Base-by-base conservation (phyloP, 164 flowering plant genomes). In the Buxus sempervirens region DNA sequence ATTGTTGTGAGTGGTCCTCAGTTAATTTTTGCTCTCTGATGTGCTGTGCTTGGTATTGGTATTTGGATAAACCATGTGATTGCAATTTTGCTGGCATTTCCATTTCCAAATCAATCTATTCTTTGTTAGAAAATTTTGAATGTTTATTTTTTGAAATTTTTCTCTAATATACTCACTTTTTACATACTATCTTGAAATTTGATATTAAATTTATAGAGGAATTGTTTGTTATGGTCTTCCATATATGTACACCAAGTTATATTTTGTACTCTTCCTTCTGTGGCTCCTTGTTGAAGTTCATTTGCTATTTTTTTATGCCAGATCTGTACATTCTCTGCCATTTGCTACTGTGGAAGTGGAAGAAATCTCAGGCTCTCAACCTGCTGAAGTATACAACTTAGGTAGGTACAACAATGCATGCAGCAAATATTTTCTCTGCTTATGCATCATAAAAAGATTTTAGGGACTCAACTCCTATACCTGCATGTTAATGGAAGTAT, bases 351-450 rank as follows among this genome's bases (percentile, higher is more conserved):
- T 86, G 14, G 86, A 88, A 27, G 93, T 69, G 36, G 97, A 96
- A 54, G 86, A 83, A 26, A 62, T 92, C 79, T 90, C 98, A 19
- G 93, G 90, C 41, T 83, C 95, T 61, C 81, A 82, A 59, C 97
- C 98, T 28, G 97, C 91, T 74, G 85, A 90, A 85, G 98, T 96
- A 25, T 81, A 76, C 21, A 96, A 88, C 74, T 83, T 96, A 70
- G 98, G 99, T 96, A 80, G 38, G 86, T 78, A 55, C 19, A 38
- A 20, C 58, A 63, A 64, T n/a, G 57, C 28, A 56, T 25, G 42
- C 42, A 38, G 60, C 20, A 19, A 64, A n/a, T 36, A 22, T 14
- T 7, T n/a, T 55, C 26, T 9, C 9, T 21, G 10, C 25, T 21
- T 21, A 27, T 26, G 38, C n/a, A 58, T 58, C 26, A 26, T 18